Conservation (phyloP, 805 yeast genomes). For the Candida verbasci region DNA sequence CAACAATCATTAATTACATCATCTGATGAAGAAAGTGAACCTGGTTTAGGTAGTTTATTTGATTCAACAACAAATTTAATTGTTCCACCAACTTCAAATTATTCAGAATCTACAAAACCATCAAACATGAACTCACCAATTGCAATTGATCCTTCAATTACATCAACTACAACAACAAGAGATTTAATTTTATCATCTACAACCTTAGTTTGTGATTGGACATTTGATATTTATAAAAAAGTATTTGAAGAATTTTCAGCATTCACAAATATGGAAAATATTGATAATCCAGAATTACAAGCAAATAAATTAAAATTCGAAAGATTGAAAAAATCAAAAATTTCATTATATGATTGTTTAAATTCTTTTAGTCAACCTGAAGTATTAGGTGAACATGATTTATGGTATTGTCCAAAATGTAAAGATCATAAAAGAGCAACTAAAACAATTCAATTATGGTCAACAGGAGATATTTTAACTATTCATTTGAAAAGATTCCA, state of each 20-base stretch:
- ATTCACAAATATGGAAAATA: constrained; percentile 29
- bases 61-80: constrained; percentile 13
- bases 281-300: constrained; percentile 55
- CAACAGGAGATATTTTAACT: constrained; percentile 85
- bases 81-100: constrained; percentile 13
- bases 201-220: constrained; percentile 61
- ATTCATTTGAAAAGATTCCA: constrained; percentile 90
- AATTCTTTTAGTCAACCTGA: constrained; percentile 75
- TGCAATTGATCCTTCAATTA: constrained; percentile 15
- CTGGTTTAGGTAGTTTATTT: constrained; percentile 16
- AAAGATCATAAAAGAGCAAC: constrained; percentile 87
- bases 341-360: constrained; percentile 65
- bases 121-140: constrained; percentile 17
- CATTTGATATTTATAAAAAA: constrained; percentile 38
- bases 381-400: constrained; percentile 78
- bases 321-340: constrained; percentile 42
- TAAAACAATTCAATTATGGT: constrained; percentile 88
- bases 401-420: constrained; percentile 93
- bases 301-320: constrained; percentile 32
- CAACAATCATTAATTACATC: constrained; percentile 8
- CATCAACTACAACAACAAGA: constrained; percentile 2
- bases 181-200: constrained; percentile 1
- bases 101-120: constrained; percentile 15
- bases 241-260: constrained; percentile 42
- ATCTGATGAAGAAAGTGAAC: constrained; percentile 28